phyloP scores from a whole-genome alignment of 768 basidiomycete genomes.

The Hebeloma cylindrosporum region DNA sequence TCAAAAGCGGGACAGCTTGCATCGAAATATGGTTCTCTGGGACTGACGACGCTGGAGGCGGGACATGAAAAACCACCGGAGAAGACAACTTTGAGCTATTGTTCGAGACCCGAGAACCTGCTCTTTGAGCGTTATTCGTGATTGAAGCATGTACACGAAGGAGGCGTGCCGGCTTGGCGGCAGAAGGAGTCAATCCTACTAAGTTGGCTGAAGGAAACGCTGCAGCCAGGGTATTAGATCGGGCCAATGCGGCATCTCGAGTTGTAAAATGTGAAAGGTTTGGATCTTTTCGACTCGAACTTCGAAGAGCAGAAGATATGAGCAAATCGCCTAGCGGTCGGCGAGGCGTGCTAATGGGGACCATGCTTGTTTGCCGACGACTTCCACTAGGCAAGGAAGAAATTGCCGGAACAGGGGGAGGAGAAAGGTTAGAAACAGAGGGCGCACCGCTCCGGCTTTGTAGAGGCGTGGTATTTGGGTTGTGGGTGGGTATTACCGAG shows the following conservation, averaged over 20 bases:
- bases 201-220: not conserved
- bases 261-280: not conserved
- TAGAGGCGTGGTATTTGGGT: no score
- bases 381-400: not conserved
- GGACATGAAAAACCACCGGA: no score
- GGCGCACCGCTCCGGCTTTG: no score
- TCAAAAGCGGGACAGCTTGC: no score
- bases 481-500: no score
- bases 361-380: not conserved
- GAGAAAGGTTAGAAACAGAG: conserved; percentile 8
- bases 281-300: conserved; percentile 1
- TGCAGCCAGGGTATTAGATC: conserved; percentile 3
- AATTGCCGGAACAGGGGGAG: not conserved
- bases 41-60: no score
- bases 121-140: no score
- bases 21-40: no score
- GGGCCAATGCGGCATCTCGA: not conserved
- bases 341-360: conserved; percentile 17
- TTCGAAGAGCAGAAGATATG: conserved; percentile 1
- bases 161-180: conserved; percentile 17
- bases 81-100: no score
- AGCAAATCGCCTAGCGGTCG: conserved; percentile 13
- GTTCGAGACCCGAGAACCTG: no score
- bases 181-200: conserved; percentile 13
- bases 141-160: conserved; percentile 12